These are phyloP conservation scores for Boletus hoseneyae DNA, from an alignment of 1,284 basidiomycete genomes.

Conservation along the genomic window DNA sequence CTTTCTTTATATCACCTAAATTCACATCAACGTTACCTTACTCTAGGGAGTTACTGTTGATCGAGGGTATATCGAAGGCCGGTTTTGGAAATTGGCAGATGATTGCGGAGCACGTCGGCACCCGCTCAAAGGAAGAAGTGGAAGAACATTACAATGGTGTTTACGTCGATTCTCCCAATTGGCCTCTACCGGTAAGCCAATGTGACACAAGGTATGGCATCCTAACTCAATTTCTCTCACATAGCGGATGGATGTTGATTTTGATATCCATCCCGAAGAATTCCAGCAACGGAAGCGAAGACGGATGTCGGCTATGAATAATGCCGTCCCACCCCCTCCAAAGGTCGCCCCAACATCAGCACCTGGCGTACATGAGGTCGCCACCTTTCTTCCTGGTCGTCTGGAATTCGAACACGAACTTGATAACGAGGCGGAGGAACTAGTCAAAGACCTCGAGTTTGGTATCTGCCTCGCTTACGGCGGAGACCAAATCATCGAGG, in stretches of 20 bases:
- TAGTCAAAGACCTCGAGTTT: constrained; percentile 96
- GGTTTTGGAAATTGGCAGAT: constrained; percentile 98
- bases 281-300: constrained; percentile 87
- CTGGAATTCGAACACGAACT: constrained; percentile 97
- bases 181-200: constrained; percentile 72
- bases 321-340: constrained; percentile 48
- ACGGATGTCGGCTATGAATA: constrained; percentile 69
- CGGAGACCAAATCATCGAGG: constrained; percentile 79
- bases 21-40: not conserved
- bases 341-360: constrained; percentile 87
- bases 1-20: not conserved
- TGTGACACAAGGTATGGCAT: not conserved
- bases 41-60: constrained; percentile 79
- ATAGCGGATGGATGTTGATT: constrained; percentile 58
- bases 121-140: constrained; percentile 92
- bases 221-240: not conserved
- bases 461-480: constrained; percentile 84
- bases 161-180: constrained; percentile 76
- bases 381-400: constrained; percentile 92
- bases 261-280: constrained; percentile 73
- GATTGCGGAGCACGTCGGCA: constrained; percentile 94
- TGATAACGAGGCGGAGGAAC: constrained; percentile 94
- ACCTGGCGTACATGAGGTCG: constrained; percentile 92
- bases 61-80: constrained; percentile 87
- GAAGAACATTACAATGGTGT: constrained; percentile 85